Conservation (phyloP, 2,329 filamentous ascomycete genomes). For the Diaporthe citri region DNA sequence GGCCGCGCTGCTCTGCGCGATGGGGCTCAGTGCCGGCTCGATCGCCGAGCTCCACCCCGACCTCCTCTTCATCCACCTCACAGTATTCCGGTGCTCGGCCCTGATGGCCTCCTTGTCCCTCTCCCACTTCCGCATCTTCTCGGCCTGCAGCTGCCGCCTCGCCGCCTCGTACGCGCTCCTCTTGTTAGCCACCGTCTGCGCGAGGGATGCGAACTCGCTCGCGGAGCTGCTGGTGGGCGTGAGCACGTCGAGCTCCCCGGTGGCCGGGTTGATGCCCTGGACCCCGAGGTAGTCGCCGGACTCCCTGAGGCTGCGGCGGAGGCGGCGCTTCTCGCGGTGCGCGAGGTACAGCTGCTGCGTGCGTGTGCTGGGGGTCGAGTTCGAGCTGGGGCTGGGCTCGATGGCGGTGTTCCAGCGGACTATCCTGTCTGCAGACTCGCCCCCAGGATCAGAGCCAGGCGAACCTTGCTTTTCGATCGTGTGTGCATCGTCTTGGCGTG, state of each 20-base stretch:
- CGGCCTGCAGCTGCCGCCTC: constrained; percentile 59
- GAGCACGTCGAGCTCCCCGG: constrained; percentile 64
- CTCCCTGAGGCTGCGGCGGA: constrained; percentile 61
- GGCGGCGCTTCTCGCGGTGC: constrained; percentile 52
- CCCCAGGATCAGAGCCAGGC: background rate
- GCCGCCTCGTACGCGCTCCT: constrained; percentile 53
- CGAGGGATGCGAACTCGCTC: constrained; percentile 47
- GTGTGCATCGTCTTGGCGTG: constrained; percentile 36
- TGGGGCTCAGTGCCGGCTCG: constrained; percentile 63
- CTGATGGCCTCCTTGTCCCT: constrained; percentile 54
- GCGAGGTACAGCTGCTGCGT: constrained; percentile 47
- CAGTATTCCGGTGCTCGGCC: constrained; percentile 47
- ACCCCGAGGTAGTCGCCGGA: constrained; percentile 71
- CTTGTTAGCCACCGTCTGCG: constrained; percentile 51
- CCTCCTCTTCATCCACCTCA: constrained; percentile 60
- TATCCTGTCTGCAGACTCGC: constrained; percentile 46
- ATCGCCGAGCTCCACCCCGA: constrained; percentile 65
- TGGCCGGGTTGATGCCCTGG: constrained; percentile 69
- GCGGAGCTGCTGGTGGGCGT: constrained; percentile 37
- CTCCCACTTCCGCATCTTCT: constrained; percentile 59
- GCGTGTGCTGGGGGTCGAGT: constrained; percentile 22
- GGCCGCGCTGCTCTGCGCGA: constrained; percentile 52
- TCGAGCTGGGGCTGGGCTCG: constrained; percentile 31
- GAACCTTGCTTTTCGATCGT: background rate
- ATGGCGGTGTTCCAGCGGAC: constrained; percentile 53